Evolutionary conservation across 2,329 filamentous ascomycete species (phyloP).

Genomic region (Pseudodiploospora longispora): DNA sequence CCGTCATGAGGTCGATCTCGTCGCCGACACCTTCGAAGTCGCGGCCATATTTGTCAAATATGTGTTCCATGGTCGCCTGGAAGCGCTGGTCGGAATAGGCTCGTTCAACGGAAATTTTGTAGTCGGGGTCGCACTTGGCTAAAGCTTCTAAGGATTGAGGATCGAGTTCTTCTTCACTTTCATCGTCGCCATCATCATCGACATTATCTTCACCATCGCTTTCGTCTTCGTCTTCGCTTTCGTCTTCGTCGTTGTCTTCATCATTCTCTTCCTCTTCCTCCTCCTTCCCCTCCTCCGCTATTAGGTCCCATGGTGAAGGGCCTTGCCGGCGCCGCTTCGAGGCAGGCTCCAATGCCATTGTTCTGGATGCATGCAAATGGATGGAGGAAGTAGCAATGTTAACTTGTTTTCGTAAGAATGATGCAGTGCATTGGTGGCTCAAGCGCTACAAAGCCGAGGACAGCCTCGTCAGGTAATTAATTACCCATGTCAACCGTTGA

Average conservation of each 20-base stretch:
- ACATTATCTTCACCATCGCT: too few relatives aligned
- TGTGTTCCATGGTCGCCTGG: constrained; percentile 77
- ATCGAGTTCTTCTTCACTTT: constrained; percentile 40
- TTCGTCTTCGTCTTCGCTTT: too few relatives aligned
- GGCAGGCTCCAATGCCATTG: constrained; percentile 45
- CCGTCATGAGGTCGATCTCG: constrained; percentile 78
- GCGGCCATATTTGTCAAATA: constrained; percentile 80
- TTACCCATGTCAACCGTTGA: too few relatives aligned
- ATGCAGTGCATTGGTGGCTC: too few relatives aligned
- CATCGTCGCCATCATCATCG: constrained; percentile 23
- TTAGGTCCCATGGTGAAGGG: constrained; percentile 22
- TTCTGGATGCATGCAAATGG: not conserved
- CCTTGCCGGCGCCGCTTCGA: constrained; percentile 54
- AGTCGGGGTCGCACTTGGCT: constrained; percentile 41
- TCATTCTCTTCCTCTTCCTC: not conserved
- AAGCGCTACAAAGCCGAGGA: too few relatives aligned
- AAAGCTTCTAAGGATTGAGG: constrained; percentile 40
- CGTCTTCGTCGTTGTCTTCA: constrained; percentile 11
- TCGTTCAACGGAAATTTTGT: constrained; percentile 53
- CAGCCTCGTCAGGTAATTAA: too few relatives aligned
- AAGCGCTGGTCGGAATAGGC: constrained; percentile 61
- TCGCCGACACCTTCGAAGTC: constrained; percentile 81
- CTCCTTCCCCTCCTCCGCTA: too few relatives aligned
- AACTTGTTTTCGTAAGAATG: too few relatives aligned
- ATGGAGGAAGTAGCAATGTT: not conserved